Base-by-base conservation (phyloP, 2,329 filamentous ascomycete genomes). In the Rhinocladiella mackenziei region DNA sequence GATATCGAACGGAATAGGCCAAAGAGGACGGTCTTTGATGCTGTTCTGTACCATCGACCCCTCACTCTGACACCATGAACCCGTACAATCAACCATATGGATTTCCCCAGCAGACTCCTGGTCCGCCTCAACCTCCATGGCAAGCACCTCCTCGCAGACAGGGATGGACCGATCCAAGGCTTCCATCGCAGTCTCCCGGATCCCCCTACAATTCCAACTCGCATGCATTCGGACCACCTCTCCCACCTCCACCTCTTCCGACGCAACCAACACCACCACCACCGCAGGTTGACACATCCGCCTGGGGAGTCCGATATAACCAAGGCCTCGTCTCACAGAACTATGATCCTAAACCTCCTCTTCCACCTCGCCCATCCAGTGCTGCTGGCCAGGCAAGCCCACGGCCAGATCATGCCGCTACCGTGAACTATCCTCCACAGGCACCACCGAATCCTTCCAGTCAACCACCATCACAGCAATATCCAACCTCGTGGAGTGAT, bases 231-330 rank as follows among this genome's bases (percentile, higher is more conserved):
- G 51, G 45, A 33, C 30, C 45, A 10, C 34, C 49, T 31, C 36
- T 40, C 3, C 40, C 45, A 11, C 39, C 31, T n/a, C 47, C 47
- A 28, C 51, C 53, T n/a, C 48, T 47, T 10, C 51, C 45, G 11
- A 48, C 51, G 30, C 48, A 47, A 18, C 51, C 40, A n/a, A 37
- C 42, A 30, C 47, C 38, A 30, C 43, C 47, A 20, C 36, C 45
- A 14, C 32, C 48, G 31, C 43, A 47, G 32, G 33, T 51, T 37
- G 63, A 69, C 51, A 65, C 65, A 10, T 59, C 63, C 11, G 55
- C 56, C 11, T 72, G 68, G 69, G 69, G 68, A 18, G 67, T 70
- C 33, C 62, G 63, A 40, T 71, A 67, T 35, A 55, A 53, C 39
- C 55, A 57, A 13, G 33, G 25, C 11, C 23, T 40, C 19, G 37